Evolutionary conservation across 2,329 filamentous ascomycete species (phyloP).

Genomic region (Dothiorella sarmentorum): DNA sequence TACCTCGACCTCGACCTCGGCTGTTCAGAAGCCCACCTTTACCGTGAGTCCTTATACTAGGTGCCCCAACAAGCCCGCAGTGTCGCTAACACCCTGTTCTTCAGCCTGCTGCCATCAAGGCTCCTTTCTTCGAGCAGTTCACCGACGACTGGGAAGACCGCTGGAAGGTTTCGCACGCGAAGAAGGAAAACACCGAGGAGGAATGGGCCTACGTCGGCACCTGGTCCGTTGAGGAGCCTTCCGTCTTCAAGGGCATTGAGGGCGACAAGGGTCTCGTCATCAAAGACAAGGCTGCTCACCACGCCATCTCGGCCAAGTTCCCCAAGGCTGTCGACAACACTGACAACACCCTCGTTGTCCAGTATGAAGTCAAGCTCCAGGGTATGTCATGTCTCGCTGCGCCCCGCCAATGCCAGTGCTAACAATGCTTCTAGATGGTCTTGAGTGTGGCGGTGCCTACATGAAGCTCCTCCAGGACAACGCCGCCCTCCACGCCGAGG

Average conservation of each 20-base stretch:
- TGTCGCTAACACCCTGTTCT: conserved; percentile 22
- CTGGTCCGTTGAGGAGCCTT: conserved; percentile 95
- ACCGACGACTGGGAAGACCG: conserved; percentile 90
- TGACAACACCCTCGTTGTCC: conserved; percentile 92
- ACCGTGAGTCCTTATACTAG: conserved; percentile 62
- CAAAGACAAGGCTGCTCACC: conserved; percentile 96
- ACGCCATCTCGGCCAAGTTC: conserved; percentile 99
- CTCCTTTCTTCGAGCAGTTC: conserved; percentile 97
- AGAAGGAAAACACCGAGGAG: conserved; percentile 82
- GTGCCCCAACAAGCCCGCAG: neutral
- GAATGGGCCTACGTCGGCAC: conserved; percentile 98
- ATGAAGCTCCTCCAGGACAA: conserved; percentile 98
- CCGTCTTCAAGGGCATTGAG: conserved; percentile 84
- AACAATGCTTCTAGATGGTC: conserved; percentile 60
- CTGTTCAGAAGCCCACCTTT: conserved; percentile 69
- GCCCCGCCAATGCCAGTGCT: neutral
- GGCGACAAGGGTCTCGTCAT: conserved; percentile 96
- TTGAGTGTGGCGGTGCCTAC: conserved; percentile 98
- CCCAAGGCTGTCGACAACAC: conserved; percentile 95
- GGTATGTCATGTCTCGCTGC: conserved; percentile 56
- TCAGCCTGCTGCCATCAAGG: conserved; percentile 87
- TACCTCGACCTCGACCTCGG: conserved; percentile 39
- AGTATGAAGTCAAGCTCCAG: conserved; percentile 99
- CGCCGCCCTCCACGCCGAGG: conserved; percentile 92
- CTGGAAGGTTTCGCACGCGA: conserved; percentile 94